Conservation (phyloP, 1,284 basidiomycete genomes). For the Boletus smithii region DNA sequence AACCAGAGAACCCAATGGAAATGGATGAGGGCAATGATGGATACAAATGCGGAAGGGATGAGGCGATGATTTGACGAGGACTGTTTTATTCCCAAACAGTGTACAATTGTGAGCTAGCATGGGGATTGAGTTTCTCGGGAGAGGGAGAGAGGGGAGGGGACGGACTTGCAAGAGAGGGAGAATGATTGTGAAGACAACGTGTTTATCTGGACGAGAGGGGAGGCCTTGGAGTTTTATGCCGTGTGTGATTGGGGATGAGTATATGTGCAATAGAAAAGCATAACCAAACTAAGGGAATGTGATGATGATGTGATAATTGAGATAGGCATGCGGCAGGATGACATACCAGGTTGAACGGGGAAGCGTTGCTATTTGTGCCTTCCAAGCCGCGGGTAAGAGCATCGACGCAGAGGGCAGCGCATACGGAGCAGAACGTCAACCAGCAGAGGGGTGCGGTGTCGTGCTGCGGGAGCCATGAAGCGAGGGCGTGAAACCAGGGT, state of each 20-base stretch:
- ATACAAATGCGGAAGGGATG: slow-evolving; percentile 59
- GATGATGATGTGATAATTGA: background rate
- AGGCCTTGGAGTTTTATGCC: slow-evolving; percentile 39
- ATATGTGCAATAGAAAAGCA: slow-evolving; percentile 68
- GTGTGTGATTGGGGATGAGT: slow-evolving; percentile 62
- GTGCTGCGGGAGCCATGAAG: slow-evolving; percentile 45
- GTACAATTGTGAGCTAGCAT: slow-evolving; percentile 56
- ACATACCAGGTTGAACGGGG: slow-evolving; percentile 66
- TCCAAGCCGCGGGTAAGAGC: slow-evolving; percentile 65
- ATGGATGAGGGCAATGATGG: slow-evolving; percentile 56
- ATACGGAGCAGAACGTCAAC: slow-evolving; percentile 66
- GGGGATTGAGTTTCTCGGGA: background rate
- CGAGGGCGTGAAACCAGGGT: slow-evolving; percentile 36
- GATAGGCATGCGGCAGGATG: slow-evolving; percentile 7
- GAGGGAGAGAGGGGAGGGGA: slow-evolving; percentile 1
- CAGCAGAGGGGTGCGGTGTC: slow-evolving; percentile 67
- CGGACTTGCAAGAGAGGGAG: slow-evolving; percentile 65
- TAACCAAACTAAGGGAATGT: slow-evolving; percentile 56
- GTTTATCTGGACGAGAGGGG: slow-evolving; percentile 63
- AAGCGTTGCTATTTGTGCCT: slow-evolving; percentile 51
- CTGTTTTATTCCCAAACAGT: slow-evolving; percentile 59
- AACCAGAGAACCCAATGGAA: slow-evolving; percentile 62
- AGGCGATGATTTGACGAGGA: slow-evolving; percentile 60
- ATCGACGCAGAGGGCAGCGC: slow-evolving; percentile 59
- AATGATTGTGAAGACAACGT: slow-evolving; percentile 62